These are phyloP conservation scores for Trametes cingulata DNA, from an alignment of 768 basidiomycete species.

Conservation along the genomic window DNA sequence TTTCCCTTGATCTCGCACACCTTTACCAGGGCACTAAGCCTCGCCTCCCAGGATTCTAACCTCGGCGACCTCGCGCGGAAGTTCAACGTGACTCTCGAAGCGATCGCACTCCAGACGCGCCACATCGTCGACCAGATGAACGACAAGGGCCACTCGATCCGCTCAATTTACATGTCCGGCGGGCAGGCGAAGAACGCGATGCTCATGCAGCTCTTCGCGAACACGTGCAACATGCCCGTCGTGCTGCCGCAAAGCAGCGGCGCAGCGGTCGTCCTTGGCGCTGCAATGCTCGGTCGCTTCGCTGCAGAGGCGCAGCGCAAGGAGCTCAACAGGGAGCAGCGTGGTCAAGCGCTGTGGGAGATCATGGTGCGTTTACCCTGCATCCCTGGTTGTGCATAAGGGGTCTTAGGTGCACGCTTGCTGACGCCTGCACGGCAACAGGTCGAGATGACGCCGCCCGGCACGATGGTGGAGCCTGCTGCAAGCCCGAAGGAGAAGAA, in stretches of 20 bases:
- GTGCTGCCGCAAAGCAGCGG: constrained; percentile 76
- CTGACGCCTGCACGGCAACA: constrained; percentile 31
- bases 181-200: constrained; percentile 89
- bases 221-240: constrained; percentile 80
- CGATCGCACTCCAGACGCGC: constrained; percentile 91
- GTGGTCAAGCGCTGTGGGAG: constrained; percentile 77
- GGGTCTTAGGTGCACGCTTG: neutral
- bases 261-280: constrained; percentile 87
- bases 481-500: constrained; percentile 65
- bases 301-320: constrained; percentile 58
- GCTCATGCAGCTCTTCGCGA: constrained; percentile 88
- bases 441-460: constrained; percentile 92
- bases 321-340: constrained; percentile 43
- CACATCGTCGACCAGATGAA: constrained; percentile 95
- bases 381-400: too few relatives aligned
- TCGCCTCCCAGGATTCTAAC: constrained; percentile 68
- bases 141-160: constrained; percentile 77
- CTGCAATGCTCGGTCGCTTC: constrained; percentile 91
- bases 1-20: neutral
- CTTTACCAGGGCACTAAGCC: too few relatives aligned
- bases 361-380: constrained; percentile 73
- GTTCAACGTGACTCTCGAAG: constrained; percentile 89
- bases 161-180: constrained; percentile 88
- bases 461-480: constrained; percentile 65
- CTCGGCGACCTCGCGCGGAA: constrained; percentile 84